These are phyloP conservation scores for Tuctoria greenei DNA, from an alignment of 176 grass and related monocot species.

Conservation along the genomic window DNA sequence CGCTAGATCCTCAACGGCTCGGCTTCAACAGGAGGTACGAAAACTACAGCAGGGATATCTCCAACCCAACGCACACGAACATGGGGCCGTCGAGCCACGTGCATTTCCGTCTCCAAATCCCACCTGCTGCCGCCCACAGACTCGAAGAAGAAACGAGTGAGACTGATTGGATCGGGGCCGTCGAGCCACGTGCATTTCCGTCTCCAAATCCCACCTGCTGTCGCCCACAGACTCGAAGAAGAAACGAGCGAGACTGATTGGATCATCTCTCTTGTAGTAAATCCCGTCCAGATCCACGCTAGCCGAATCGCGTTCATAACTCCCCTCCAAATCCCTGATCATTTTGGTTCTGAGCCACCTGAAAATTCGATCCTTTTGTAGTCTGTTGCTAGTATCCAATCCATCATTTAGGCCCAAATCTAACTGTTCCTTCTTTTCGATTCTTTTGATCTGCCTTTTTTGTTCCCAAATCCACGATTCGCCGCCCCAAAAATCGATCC, in stretches of 20 bases:
- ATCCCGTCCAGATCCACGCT: not conserved
- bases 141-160: not conserved
- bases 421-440: not conserved
- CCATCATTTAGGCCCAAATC: not conserved
- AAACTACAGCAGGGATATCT: not conserved
- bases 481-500: not conserved
- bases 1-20: conserved; percentile 7
- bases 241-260: not conserved
- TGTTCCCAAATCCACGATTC: conserved; percentile 9
- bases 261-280: conserved; percentile 1
- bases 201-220: conserved; percentile 1
- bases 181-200: not conserved
- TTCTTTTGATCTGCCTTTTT: conserved; percentile 9
- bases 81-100: not conserved
- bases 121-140: conserved; percentile 22
- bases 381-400: not conserved
- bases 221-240: conserved; percentile 25
- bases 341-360: not conserved
- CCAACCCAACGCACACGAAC: not conserved
- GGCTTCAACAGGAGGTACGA: not conserved
- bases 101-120: conserved; percentile 2
- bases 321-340: not conserved
- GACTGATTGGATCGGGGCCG: not conserved
- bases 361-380: conserved; percentile 13
- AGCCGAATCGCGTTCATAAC: not conserved